These are phyloP conservation scores for Chlorella sorokiniana DNA, from an alignment of 139 green algal species.

Conservation along the genomic window DNA sequence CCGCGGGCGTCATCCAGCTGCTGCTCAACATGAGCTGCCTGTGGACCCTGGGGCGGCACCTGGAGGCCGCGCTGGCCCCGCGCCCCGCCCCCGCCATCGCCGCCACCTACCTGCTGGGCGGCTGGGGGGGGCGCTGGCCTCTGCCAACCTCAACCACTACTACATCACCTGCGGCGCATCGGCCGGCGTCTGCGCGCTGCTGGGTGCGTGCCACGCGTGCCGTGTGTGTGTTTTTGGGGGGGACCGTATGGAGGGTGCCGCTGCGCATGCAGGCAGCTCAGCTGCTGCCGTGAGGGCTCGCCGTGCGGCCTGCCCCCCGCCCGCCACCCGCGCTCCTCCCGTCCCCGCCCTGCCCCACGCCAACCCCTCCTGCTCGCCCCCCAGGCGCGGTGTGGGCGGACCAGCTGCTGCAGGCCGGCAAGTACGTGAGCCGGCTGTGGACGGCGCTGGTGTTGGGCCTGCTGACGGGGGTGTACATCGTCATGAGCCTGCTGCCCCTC, in stretches of 20 bases:
- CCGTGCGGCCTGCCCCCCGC: too few relatives aligned
- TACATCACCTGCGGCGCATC: constrained; percentile 47
- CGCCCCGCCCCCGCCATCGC: constrained; percentile 27
- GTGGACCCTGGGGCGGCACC: constrained; percentile 57
- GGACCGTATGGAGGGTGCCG: too few relatives aligned
- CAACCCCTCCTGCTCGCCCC: not conserved
- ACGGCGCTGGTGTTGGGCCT: constrained; percentile 35
- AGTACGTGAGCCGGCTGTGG: constrained; percentile 14
- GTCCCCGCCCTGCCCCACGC: not conserved
- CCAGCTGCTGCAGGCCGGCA: constrained; percentile 36
- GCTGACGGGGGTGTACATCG: constrained; percentile 29
- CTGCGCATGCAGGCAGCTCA: too few relatives aligned
- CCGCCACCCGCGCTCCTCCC: too few relatives aligned
- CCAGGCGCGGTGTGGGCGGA: constrained; percentile 43
- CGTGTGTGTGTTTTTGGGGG: too few relatives aligned
- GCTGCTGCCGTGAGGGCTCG: too few relatives aligned
- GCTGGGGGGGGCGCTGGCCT: constrained; percentile 41
- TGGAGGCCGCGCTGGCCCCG: constrained; percentile 23
- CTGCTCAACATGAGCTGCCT: constrained; percentile 39
- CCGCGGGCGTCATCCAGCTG: constrained; percentile 54
- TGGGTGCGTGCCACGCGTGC: too few relatives aligned
- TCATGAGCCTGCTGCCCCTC: constrained; percentile 43
- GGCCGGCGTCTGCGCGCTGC: constrained; percentile 45
- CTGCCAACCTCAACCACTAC: constrained; percentile 51
- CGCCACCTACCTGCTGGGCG: constrained; percentile 47